Base-by-base conservation (phyloP, 805 yeast genomes). In the Saccharomycopsis guyanensis region DNA sequence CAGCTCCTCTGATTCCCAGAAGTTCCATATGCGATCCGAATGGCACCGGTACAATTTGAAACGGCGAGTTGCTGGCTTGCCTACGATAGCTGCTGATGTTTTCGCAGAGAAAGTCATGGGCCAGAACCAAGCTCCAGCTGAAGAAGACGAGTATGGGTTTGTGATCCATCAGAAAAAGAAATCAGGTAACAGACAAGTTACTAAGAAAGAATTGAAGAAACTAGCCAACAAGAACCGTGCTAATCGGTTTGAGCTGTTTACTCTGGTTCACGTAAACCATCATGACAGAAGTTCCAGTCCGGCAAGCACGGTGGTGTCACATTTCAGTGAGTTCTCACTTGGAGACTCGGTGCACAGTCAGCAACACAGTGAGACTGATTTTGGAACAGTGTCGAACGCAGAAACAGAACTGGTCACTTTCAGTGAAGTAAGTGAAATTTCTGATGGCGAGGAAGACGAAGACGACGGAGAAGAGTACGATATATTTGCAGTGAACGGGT, bases 11-110 rank as follows among this genome's bases (percentile, higher is more conserved):
- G 93, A 82, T 52, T 70, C 80, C 49, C 98, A 93, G 66, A 73
- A 97, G 52, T 74, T 73, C 53, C 98, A 93, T 62, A 93, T 93
- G 98, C 87, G 86, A 61, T 81, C 96, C 2, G 98, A 93, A 47
- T 93, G 98, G 98, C 98, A 93, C 61, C 75, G 98, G 53, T 93
- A 93, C 64, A 93, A 93, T 59, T 72, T 93, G 59, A 93, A 93
- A 61, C 78, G 98, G 66, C 76, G 96, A 57, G 96, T 93, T 27
- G 95, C 96, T 1, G 74, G 75, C 25, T 65, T 88, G 48, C 82
- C 89, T 4, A 82, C 95, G 1, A 76, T 88, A 25, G 66, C 80
- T 16, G 76, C 86, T 2, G 83, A 75, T 42, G 61, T 69, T 3
- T 76, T 76, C 62, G 81, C 81, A 1, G 80, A 76, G 55, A 76